Base-by-base conservation (phyloP, 768 basidiomycete species). In the Dioszegia crocea region DNA sequence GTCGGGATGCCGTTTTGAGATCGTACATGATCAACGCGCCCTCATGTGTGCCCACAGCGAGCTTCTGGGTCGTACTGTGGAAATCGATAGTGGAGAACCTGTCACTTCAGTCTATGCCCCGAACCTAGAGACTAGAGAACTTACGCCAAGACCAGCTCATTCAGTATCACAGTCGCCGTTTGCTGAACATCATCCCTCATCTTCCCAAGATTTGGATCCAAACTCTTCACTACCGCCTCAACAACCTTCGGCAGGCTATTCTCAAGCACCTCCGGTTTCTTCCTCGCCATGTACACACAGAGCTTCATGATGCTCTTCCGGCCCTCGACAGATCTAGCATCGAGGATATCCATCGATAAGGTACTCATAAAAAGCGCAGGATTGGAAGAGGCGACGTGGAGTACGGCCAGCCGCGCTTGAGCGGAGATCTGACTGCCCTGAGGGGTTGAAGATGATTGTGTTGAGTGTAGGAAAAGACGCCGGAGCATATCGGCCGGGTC, bases 51-150 rank as follows among this genome's bases (percentile, higher is more conserved):
- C 96, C 96, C 0, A 97, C 91, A 0, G 88, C 90, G 3, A 98
- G 83, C 14, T 89, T 85, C 73, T 99, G 96, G 0, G 84, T 86
- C 2, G 82, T 79, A 79, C 85, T 86, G 67, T 97, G 88, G 74
- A 99, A 97, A 76, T 92, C 93, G n/a, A 97, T 85, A 0, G 86
- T 86, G 0, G 94, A 93, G 71, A 88, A 97, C 1, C 91, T 93
- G 65, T 9, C 57, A 17, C 11, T 29, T 43, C 40, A 49, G 40
- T 41, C 36, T n/a, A 23, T 24, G 29, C 38, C 29, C 3, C 14
- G 33, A 14, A 29, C 4, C 23, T n/a, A 48, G 47, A n/a, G 5
- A 30, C 40, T 19, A 17, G 38, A n/a, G 43, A 44, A 73, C 85
- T 66, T 65, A 97, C 89, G 88, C 91, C 68, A 87, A 86, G 11